phyloP scores from a whole-genome alignment of 2,329 filamentous ascomycete genomes.

The Metarhizium anisopliae region DNA sequence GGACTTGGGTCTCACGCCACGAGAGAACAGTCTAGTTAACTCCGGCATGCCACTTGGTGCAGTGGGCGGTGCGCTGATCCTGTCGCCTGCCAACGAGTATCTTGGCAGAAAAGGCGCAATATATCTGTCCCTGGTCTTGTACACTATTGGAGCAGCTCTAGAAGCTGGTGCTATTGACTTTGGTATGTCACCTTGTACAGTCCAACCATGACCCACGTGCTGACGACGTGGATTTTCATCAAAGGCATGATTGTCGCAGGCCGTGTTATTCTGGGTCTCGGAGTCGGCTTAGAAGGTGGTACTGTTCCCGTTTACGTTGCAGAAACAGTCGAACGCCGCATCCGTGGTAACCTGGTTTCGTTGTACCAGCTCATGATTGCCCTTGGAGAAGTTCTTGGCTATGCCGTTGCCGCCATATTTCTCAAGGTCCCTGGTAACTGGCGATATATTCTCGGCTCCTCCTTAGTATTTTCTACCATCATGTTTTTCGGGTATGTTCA shows the following conservation, averaged over 20 bases:
- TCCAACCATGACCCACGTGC: neutral
- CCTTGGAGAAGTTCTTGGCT: conserved; percentile 63
- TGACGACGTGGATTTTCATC: neutral
- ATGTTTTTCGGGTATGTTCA: conserved; percentile 24
- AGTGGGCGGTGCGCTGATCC: conserved; percentile 58
- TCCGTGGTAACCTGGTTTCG: conserved; percentile 64
- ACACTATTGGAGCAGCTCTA: conserved; percentile 60
- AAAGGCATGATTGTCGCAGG: conserved; percentile 57
- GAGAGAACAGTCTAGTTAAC: conserved; percentile 58
- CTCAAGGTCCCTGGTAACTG: conserved; percentile 60
- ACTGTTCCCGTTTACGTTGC: conserved; percentile 69
- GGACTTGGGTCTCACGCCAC: conserved; percentile 44
- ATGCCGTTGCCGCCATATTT: conserved; percentile 65
- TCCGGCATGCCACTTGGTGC: conserved; percentile 64
- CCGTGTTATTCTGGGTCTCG: conserved; percentile 59
- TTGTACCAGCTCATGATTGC: conserved; percentile 72
- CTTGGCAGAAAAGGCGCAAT: conserved; percentile 61
- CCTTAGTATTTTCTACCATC: conserved; percentile 53
- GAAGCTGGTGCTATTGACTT: conserved; percentile 61
- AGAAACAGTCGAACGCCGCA: conserved; percentile 57
- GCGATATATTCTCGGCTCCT: conserved; percentile 66
- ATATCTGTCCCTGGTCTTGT: conserved; percentile 58
- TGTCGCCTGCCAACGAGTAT: conserved; percentile 59
- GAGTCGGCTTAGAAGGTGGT: conserved; percentile 65
- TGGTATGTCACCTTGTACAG: conserved; percentile 23